phyloP scores from a whole-genome alignment of 179 eudicot genomes.

The Gypsophila paniculata region DNA sequence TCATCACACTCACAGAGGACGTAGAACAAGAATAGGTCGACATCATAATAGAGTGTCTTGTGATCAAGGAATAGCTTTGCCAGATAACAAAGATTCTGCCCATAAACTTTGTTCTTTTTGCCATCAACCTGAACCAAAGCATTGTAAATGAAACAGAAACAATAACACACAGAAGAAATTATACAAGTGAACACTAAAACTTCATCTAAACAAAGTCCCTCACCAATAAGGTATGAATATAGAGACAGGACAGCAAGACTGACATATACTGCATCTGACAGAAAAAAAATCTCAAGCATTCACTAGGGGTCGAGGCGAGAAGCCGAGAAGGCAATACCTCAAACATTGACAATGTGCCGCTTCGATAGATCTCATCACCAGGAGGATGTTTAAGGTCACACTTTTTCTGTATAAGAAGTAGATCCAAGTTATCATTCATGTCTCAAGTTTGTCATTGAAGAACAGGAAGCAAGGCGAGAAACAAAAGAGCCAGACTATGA shows the following conservation, averaged over 20 bases:
- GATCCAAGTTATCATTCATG: conserved; percentile 3
- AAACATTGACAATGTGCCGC: conserved; percentile 92
- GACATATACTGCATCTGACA: background rate
- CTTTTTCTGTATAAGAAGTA: conserved; percentile 50
- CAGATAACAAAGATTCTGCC: conserved; percentile 88
- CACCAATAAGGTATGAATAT: background rate
- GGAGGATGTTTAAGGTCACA: conserved; percentile 99
- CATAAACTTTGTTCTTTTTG: conserved; percentile 92
- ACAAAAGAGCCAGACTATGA: background rate
- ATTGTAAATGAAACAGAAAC: background rate
- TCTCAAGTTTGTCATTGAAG: background rate
- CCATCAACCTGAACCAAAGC: conserved; percentile 75
- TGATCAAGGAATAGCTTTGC: conserved; percentile 92
- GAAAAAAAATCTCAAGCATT: background rate
- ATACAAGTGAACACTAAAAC: background rate
- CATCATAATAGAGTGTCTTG: conserved; percentile 92
- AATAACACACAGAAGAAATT: background rate
- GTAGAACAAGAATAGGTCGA: conserved; percentile 84
- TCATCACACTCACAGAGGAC: conserved; percentile 96
- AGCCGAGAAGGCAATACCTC: conserved; percentile 45
- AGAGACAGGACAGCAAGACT: background rate
- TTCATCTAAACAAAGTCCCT: conserved; percentile 2
- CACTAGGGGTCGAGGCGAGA: background rate
- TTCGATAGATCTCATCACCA: conserved; percentile 92
- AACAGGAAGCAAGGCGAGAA: background rate